Conservation (phyloP, 1,284 basidiomycete genomes). For the Cryptococcus sp. region DNA sequence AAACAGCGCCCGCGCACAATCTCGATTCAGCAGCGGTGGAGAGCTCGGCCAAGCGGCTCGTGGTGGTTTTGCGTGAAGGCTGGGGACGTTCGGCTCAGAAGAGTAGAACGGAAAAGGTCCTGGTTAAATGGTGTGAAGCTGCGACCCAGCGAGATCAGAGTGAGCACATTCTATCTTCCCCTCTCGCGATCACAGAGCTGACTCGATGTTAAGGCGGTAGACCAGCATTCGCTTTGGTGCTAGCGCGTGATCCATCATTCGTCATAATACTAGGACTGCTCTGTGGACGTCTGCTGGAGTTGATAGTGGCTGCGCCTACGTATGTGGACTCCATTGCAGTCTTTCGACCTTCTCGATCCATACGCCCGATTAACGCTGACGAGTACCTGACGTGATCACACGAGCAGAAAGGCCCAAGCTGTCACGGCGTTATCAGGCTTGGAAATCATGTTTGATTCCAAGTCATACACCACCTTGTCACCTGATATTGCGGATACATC, state of each 20-base stretch:
- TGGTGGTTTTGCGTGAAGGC: constrained; percentile 13
- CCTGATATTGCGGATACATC: neutral
- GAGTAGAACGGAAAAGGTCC: constrained; percentile 14
- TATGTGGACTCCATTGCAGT: neutral
- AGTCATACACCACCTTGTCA: constrained; percentile 11
- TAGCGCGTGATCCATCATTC: neutral
- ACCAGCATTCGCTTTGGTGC: constrained; percentile 5
- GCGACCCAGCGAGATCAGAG: neutral
- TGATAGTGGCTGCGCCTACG: neutral
- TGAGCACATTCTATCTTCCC: too few species aligned
- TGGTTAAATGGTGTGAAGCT: constrained; percentile 24
- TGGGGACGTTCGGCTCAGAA: constrained; percentile 4
- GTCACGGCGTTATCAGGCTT: constrained; percentile 15
- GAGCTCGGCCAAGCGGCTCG: constrained; percentile 15
- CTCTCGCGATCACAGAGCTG: too few species aligned
- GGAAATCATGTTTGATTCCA: constrained; percentile 22
- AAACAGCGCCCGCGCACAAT: neutral
- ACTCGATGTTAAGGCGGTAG: neutral
- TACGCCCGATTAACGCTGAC: neutral
- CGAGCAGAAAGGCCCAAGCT: constrained; percentile 17
- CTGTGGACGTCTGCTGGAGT: neutral
- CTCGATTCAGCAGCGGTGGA: constrained; percentile 15
- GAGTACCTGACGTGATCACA: neutral
- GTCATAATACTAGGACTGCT: neutral
- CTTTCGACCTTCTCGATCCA: neutral